A percentile compares a stretch with the other conserved stretches of the same genome.
Conservation (phyloP, 2,329 filamentous ascomycete species). For the Xylogone sp. region DNA sequence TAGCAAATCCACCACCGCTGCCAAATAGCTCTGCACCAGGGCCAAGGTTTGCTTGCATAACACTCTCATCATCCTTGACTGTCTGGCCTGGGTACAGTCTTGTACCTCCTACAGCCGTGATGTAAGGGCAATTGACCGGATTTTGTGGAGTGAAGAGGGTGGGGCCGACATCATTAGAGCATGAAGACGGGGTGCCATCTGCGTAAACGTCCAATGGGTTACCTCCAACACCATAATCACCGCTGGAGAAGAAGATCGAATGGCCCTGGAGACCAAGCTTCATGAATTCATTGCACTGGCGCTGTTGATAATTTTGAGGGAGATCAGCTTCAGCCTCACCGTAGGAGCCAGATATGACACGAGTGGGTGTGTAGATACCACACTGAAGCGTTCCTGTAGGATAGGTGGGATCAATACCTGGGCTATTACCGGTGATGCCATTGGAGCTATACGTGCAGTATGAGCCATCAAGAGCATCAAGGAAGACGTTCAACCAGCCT, state of each 20-base stretch:
- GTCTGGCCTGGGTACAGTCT: constrained; percentile 35
- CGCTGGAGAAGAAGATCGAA: constrained; percentile 44
- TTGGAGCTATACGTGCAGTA: constrained; percentile 41
- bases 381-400: constrained; percentile 38
- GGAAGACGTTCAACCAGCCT: constrained; percentile 19
- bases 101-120: constrained; percentile 50
- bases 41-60: constrained; percentile 28
- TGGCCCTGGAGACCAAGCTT: constrained; percentile 50
- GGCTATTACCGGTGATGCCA: constrained; percentile 25
- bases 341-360: constrained; percentile 54
- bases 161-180: constrained; percentile 39
- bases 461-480: constrained; percentile 39
- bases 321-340: constrained; percentile 46
- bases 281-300: constrained; percentile 52
- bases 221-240: constrained; percentile 42
- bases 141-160: constrained; percentile 31
- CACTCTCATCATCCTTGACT: constrained; percentile 33
- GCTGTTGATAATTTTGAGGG: constrained; percentile 41
- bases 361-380: constrained; percentile 40
- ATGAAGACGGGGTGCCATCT: constrained; percentile 7
- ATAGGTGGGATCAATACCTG: constrained; percentile 30
- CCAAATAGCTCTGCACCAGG: constrained; percentile 57
- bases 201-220: constrained; percentile 26
- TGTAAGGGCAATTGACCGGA: constrained; percentile 40
- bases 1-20: constrained; percentile 70